A percentile compares a stretch with the other conserved stretches of the same genome.
Conservation (phyloP, 768 basidiomycete genomes). For the Phlebiopsis flavidoalba region DNA sequence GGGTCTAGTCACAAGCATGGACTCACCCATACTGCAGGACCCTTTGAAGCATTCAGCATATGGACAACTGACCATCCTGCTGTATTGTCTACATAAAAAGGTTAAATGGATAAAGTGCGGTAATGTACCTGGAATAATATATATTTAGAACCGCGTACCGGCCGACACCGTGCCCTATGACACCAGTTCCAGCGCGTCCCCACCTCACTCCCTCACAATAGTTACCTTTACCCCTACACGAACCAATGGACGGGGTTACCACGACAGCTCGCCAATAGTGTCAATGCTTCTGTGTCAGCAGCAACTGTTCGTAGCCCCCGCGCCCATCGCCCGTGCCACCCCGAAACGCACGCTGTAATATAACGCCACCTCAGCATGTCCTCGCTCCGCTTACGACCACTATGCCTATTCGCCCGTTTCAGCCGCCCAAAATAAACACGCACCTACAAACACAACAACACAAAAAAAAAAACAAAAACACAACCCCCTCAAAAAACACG, state of each 20-base stretch:
- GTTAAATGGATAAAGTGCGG: too few relatives aligned
- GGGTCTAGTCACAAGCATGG: not conserved
- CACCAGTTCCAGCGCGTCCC: slow-evolving; percentile 87
- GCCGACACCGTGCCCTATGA: slow-evolving; percentile 85
- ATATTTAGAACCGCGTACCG: too few relatives aligned
- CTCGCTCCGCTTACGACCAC: slow-evolving; percentile 89
- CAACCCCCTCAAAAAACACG: too few relatives aligned
- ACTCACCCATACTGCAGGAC: slow-evolving; percentile 84
- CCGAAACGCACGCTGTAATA: too few relatives aligned
- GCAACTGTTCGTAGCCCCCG: slow-evolving; percentile 25
- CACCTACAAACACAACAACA: too few relatives aligned
- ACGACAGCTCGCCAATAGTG: slow-evolving; percentile 81
- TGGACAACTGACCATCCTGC: slow-evolving; percentile 90
- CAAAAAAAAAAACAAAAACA: too few relatives aligned
- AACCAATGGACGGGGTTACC: slow-evolving; percentile 90
- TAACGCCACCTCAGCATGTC: slow-evolving; percentile 86
- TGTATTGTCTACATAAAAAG: slow-evolving; percentile 57
- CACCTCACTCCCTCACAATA: slow-evolving; percentile 88
- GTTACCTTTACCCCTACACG: slow-evolving; percentile 88
- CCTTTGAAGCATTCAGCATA: slow-evolving; percentile 80
- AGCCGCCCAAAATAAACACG: not conserved
- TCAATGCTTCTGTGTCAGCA: slow-evolving; percentile 80
- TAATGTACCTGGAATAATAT: too few relatives aligned
- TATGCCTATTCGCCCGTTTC: slow-evolving; percentile 15
- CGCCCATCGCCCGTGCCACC: slow-evolving; percentile 64